phyloP scores from a whole-genome alignment of 2,329 filamentous ascomycete genomes.

The Coniosporium uncinatum region DNA sequence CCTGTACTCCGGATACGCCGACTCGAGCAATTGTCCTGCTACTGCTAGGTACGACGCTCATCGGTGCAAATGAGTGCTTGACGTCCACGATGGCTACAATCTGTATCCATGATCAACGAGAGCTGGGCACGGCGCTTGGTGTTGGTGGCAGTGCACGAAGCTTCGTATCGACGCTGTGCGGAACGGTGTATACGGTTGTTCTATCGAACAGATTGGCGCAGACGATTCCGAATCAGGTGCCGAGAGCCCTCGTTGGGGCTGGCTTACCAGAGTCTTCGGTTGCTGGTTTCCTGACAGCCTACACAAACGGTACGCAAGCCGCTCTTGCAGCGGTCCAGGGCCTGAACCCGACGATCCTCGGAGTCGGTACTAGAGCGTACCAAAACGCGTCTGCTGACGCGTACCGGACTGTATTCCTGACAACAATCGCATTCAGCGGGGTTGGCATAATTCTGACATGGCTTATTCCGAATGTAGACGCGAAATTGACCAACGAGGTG shows the following conservation, averaged over 20 bases:
- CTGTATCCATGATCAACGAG: constrained; percentile 10
- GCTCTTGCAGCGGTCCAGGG: constrained; percentile 20
- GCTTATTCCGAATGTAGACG: constrained; percentile 9
- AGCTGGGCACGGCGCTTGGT: constrained; percentile 12
- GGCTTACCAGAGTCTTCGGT: constrained; percentile 25
- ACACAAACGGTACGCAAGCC: constrained; percentile 14
- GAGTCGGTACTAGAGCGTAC: constrained; percentile 21
- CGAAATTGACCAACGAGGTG: neutral
- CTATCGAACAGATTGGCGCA: constrained; percentile 27
- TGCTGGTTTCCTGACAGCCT: constrained; percentile 23
- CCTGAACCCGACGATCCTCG: constrained; percentile 21
- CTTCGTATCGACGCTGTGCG: constrained; percentile 11
- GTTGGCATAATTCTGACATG: constrained; percentile 23
- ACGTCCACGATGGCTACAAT: constrained; percentile 11
- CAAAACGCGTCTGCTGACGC: constrained; percentile 29
- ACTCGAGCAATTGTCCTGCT: constrained; percentile 9
- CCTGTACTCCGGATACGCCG: constrained; percentile 9
- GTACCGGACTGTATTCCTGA: constrained; percentile 33
- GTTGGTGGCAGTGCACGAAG: constrained; percentile 10
- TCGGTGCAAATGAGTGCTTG: constrained; percentile 10
- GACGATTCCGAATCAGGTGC: constrained; percentile 27
- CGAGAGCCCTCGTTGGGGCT: constrained; percentile 25
- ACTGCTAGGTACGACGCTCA: constrained; percentile 11
- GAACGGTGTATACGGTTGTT: constrained; percentile 29
- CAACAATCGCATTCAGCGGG: constrained; percentile 29